Conservation (phyloP, 164 flowering plant genomes). For the Annona cherimola region DNA sequence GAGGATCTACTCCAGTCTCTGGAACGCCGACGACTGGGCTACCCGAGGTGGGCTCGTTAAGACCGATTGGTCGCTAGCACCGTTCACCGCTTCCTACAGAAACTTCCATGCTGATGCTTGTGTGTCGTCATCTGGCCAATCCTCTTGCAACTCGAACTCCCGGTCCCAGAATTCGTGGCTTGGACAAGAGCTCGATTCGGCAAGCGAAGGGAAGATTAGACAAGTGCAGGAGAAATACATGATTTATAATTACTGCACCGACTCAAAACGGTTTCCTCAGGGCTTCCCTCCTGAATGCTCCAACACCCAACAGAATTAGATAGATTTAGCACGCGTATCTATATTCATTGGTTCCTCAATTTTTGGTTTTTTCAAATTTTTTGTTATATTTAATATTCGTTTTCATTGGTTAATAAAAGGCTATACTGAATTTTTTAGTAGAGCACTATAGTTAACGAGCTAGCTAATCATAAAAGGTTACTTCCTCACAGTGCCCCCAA, state of each 20-base stretch:
- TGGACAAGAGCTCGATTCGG: background rate
- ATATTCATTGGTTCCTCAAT: no score
- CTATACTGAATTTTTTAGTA: no score
- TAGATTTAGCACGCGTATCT: no score
- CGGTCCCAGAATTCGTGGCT: background rate
- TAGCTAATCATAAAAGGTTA: no score
- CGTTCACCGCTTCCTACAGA: conserved; percentile 29
- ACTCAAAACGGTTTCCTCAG: conserved; percentile 2
- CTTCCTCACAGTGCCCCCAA: no score
- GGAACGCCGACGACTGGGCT: conserved; percentile 10
- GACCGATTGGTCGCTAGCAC: conserved; percentile 30
- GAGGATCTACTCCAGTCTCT: conserved; percentile 34
- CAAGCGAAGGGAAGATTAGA: background rate
- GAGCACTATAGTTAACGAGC: no score
- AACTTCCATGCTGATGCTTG: conserved; percentile 19
- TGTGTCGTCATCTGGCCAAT: conserved; percentile 13
- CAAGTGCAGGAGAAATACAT: conserved; percentile 7
- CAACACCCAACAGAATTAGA: background rate
- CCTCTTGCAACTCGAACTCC: conserved; percentile 15
- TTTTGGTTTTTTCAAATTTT: no score
- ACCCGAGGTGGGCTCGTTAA: conserved; percentile 9
- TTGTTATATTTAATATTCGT: no score
- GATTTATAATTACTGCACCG: conserved; percentile 9
- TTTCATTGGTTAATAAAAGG: no score
- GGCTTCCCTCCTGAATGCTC: conserved; percentile 7